These are phyloP conservation scores for Volvariella volvacea DNA, from an alignment of 1,284 basidiomycete species.

Conservation along the genomic window DNA sequence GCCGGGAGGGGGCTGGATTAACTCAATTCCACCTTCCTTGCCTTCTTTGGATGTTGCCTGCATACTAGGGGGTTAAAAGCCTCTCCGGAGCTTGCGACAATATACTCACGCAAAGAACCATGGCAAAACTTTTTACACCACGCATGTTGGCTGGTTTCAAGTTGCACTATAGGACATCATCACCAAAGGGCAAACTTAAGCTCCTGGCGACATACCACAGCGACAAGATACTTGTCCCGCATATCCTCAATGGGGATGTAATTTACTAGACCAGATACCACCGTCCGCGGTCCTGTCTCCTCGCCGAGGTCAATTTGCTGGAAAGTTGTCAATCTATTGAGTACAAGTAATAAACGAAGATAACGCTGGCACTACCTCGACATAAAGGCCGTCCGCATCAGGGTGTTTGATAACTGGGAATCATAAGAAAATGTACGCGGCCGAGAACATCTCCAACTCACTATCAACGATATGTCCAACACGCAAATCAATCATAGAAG, in stretches of 20 bases:
- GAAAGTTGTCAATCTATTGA: slow-evolving; percentile 4
- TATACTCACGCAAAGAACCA: slow-evolving; percentile 81
- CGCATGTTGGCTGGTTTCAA: slow-evolving; percentile 95
- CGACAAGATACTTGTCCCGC: slow-evolving; percentile 79
- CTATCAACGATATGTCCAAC: slow-evolving; percentile 89
- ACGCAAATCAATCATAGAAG: slow-evolving; percentile 92
- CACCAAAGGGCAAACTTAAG: too few species aligned
- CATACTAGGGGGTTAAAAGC: slow-evolving; percentile 3
- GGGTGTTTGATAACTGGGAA: slow-evolving; percentile 83
- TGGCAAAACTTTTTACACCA: slow-evolving; percentile 92
- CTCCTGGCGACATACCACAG: slow-evolving; percentile 75
- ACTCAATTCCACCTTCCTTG: slow-evolving; percentile 87
- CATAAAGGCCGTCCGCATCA: slow-evolving; percentile 88
- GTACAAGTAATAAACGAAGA: background rate
- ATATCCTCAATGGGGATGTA: slow-evolving; percentile 94
- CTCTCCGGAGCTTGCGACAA: background rate
- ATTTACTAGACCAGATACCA: slow-evolving; percentile 92
- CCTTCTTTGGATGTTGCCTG: slow-evolving; percentile 86
- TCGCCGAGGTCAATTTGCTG: slow-evolving; percentile 94
- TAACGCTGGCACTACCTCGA: slow-evolving; percentile 53
- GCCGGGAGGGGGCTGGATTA: slow-evolving; percentile 82
- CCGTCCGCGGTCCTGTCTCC: slow-evolving; percentile 86
- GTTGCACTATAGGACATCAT: slow-evolving; percentile 77
- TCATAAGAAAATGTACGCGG: slow-evolving; percentile 4
- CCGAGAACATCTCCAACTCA: slow-evolving; percentile 28